Evolutionary conservation across 2,329 filamentous ascomycete species (phyloP), one percentile per base, ranked within the genome.

Genomic region (Arachnomyces sp.): DNA sequence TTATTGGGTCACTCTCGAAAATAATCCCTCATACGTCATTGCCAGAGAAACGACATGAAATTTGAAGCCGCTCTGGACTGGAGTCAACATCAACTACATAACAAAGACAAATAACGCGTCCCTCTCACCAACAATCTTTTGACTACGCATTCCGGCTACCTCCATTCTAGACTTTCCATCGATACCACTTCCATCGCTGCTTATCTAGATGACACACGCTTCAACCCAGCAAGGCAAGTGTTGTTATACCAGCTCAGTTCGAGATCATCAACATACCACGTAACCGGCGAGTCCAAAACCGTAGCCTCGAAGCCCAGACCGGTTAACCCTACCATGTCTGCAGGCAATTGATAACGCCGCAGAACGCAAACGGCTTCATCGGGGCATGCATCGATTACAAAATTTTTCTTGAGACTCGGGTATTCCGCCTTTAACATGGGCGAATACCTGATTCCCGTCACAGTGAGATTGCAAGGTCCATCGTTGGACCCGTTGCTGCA

Each of bases 251-350:
- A 75, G 31, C 59, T 63, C 51, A 73, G 51, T 34, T 60, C 47
- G 41, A 74, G 49, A 42, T 70, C 61, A 46, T 74, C 72, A 57
- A 73, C 57, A 41, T 52, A 59, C 57, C 72, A 68, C 49, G 65
- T 68, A 18, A 60, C 51, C 41, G 61, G 53, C 49, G 64, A 56
- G 3, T 55, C 56, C 25, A 52, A 50, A 30, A 63, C 65, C 39
- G 60, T 66, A 8, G 70, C 70, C 34, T 67, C 63, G 47, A 75
- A 67, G 46, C 67, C 65, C 14, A 74, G 61, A 7, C 68, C 66
- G 11, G 63, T 70, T 17, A 75, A 53, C 33, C 57, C 62, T 29
- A 54, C 56, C 48, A 67, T 67, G 13, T 53, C 43, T 34, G 73
- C 56, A 35, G 55, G 50, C n/a, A 56, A 59, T 25, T 9, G 5